phyloP scores from a whole-genome alignment of 164 flowering plant genomes.

The Vitis rupestris region DNA sequence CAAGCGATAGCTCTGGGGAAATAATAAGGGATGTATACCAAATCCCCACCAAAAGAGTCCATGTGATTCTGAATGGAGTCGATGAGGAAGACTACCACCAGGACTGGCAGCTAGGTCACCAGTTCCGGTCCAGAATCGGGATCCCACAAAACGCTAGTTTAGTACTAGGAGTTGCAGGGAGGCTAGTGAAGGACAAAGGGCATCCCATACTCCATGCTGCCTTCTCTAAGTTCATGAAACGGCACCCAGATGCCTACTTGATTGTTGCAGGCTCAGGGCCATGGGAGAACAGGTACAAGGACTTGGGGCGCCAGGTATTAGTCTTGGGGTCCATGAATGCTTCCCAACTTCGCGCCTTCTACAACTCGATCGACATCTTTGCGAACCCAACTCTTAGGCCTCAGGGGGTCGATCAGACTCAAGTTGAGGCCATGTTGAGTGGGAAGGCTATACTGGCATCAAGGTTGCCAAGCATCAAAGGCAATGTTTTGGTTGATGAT shows the following conservation, averaged over 20 bases:
- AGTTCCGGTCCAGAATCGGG: constrained; percentile 32
- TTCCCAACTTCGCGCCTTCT: constrained; percentile 34
- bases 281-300: constrained; percentile 46
- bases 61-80: constrained; percentile 66
- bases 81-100: constrained; percentile 32
- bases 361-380: constrained; percentile 59
- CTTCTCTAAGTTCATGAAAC: constrained; percentile 24
- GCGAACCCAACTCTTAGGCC: constrained; percentile 66
- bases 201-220: constrained; percentile 60
- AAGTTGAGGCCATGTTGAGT: constrained; percentile 62
- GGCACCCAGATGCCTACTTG: constrained; percentile 30
- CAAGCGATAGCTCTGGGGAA: constrained; percentile 50
- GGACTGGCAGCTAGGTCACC: constrained; percentile 27
- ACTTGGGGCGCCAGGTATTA: constrained; percentile 39
- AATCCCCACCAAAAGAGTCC: constrained; percentile 48
- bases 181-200: constrained; percentile 67
- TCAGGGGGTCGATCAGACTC: constrained; percentile 63
- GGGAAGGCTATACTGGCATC: constrained; percentile 59
- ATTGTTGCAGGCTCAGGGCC: constrained; percentile 70
- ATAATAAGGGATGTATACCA: constrained; percentile 44
- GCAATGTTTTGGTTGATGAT: constrained; percentile 44
- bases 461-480: constrained; percentile 55
- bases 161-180: constrained; percentile 61
- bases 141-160: constrained; percentile 42
- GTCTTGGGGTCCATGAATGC: constrained; percentile 48